phyloP scores from a whole-genome alignment of 805 yeast species.

The Ogataea haglerorum region DNA sequence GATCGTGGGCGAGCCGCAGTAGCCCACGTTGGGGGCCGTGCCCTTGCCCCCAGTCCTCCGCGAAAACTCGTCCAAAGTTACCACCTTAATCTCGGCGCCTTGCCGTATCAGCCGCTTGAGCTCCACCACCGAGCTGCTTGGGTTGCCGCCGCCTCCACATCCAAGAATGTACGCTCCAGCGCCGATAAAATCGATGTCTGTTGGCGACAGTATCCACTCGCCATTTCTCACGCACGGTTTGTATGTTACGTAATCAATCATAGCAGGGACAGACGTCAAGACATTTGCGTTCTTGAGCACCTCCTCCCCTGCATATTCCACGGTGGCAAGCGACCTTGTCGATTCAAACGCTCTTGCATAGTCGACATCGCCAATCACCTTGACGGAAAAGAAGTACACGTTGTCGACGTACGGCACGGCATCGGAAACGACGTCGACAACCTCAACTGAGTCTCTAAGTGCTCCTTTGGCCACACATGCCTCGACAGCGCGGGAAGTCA shows the following conservation, averaged over 20 bases:
- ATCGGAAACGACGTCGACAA: slow-evolving; percentile 26
- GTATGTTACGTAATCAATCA: slow-evolving; percentile 18
- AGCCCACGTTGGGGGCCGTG: slow-evolving; percentile 35
- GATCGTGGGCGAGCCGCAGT: slow-evolving; percentile 45
- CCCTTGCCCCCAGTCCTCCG: slow-evolving; percentile 28
- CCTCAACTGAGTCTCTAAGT: slow-evolving; percentile 20
- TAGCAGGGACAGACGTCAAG: slow-evolving; percentile 2
- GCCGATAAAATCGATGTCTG: slow-evolving; percentile 40
- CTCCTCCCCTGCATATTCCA: slow-evolving; percentile 8
- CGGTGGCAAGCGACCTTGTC: slow-evolving; percentile 1
- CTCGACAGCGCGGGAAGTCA: slow-evolving; percentile 19
- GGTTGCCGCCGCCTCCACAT: slow-evolving; percentile 47
- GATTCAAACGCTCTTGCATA: slow-evolving; percentile 21
- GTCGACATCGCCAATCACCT: slow-evolving; percentile 45
- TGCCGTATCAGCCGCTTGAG: slow-evolving; percentile 31
- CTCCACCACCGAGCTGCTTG: slow-evolving; percentile 37
- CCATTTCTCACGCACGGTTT: slow-evolving; percentile 17
- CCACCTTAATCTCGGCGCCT: slow-evolving; percentile 35
- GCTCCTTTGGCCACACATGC: slow-evolving; percentile 28
- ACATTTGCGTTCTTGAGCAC: slow-evolving; percentile 13
- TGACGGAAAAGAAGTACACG: slow-evolving; percentile 35
- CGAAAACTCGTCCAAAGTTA: slow-evolving; percentile 31
- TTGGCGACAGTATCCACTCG: slow-evolving; percentile 38
- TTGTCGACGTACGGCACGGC: slow-evolving; percentile 34
- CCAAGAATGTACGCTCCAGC: slow-evolving; percentile 44